These are phyloP conservation scores for Pseudogymnoascus sp. DNA, from an alignment of 2,329 filamentous ascomycete genomes.

Conservation along the genomic window DNA sequence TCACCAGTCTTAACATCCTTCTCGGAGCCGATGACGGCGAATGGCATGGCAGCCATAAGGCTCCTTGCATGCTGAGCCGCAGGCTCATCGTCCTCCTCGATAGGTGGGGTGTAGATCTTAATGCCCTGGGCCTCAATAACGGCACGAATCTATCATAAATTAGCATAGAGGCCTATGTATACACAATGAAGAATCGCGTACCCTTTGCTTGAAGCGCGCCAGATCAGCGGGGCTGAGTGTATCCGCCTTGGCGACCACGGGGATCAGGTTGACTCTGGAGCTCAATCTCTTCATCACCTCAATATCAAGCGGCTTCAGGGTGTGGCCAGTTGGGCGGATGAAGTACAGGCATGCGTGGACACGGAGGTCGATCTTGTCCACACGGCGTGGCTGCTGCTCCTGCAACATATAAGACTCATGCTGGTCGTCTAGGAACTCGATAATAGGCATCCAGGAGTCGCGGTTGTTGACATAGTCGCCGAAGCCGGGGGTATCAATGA, in stretches of 20 bases:
- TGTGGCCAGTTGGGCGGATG: slow-evolving; percentile 96
- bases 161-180: slow-evolving; percentile 20
- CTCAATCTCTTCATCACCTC: slow-evolving; percentile 99
- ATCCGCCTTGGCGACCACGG: slow-evolving; percentile 97
- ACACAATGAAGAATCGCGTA: slow-evolving; percentile 38
- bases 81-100: slow-evolving; percentile 97
- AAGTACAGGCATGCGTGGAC: slow-evolving; percentile 99
- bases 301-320: slow-evolving; percentile 95
- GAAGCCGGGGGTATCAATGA: slow-evolving; percentile 98
- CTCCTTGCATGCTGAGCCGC: slow-evolving; percentile 90
- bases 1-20: slow-evolving; percentile 97
- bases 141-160: slow-evolving; percentile 64
- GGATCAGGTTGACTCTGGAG: slow-evolving; percentile 96
- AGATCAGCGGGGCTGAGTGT: slow-evolving; percentile 90
- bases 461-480: slow-evolving; percentile 99
- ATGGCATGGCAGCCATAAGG: slow-evolving; percentile 95
- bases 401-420: slow-evolving; percentile 99
- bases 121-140: slow-evolving; percentile 98
- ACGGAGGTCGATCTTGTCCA: slow-evolving; percentile 98
- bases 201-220: slow-evolving; percentile 88
- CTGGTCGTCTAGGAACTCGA: slow-evolving; percentile 99
- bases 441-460: slow-evolving; percentile 99
- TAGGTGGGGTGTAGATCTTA: slow-evolving; percentile 97
- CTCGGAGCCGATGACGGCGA: slow-evolving; percentile 97
- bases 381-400: slow-evolving; percentile 96